Evolutionary conservation across 2,329 filamentous ascomycete species (phyloP).

Genomic region (Rutstroemia sp.): DNA sequence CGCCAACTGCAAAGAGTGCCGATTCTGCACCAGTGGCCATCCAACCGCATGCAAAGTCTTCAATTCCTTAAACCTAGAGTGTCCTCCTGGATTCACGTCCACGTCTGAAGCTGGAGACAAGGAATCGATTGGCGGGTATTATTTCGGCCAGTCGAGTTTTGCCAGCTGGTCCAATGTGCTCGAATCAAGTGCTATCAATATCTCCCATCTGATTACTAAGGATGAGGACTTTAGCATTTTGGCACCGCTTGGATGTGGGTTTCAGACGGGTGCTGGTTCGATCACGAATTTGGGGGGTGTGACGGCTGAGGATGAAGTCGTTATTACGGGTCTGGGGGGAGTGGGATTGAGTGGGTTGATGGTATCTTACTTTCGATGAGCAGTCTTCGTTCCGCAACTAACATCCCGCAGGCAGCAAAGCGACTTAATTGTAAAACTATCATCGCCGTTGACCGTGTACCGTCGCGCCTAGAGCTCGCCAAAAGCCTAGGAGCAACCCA

Average conservation of each 20-base stretch:
- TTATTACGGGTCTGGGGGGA: constrained; percentile 27
- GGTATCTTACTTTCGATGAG: constrained; percentile 11
- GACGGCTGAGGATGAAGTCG: constrained; percentile 18
- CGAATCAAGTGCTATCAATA: constrained; percentile 25
- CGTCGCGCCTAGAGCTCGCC: constrained; percentile 20
- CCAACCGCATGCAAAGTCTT: constrained; percentile 4
- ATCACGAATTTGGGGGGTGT: constrained; percentile 23
- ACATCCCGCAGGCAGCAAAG: constrained; percentile 16
- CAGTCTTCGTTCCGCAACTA: neutral
- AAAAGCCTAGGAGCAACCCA: constrained; percentile 26
- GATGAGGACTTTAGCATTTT: constrained; percentile 20
- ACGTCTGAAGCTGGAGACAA: neutral
- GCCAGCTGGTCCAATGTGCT: constrained; percentile 26
- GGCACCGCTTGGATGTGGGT: constrained; percentile 28
- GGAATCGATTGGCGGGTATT: constrained; percentile 10
- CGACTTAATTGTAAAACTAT: constrained; percentile 18
- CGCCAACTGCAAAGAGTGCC: neutral
- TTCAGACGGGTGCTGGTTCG: constrained; percentile 28
- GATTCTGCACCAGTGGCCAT: neutral
- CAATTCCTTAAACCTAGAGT: neutral
- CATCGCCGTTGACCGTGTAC: constrained; percentile 24
- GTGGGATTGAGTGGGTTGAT: constrained; percentile 31
- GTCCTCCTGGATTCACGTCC: neutral
- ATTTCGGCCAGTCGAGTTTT: constrained; percentile 35
- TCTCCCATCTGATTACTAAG: constrained; percentile 15